Percentiles rank a stretch among this genome's conserved stretches.
Evolutionary conservation across 2,329 filamentous ascomycete species (phyloP).

Genomic region (Alternaria alternata): DNA sequence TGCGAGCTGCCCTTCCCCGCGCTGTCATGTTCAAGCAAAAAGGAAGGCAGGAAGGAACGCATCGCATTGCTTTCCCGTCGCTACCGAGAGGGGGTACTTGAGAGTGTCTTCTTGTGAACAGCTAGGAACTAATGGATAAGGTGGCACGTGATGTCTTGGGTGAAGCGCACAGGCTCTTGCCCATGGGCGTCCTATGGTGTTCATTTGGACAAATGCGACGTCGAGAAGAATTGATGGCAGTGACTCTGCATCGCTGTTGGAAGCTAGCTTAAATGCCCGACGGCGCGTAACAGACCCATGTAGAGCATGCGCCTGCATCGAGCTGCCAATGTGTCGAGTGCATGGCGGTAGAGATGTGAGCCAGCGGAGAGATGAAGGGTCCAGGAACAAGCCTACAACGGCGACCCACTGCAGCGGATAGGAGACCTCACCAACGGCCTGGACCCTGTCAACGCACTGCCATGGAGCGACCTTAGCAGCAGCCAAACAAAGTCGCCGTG

Average conservation of each 20-base stretch:
- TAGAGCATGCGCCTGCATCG: neutral
- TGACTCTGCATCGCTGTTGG: neutral
- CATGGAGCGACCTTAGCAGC: conserved; percentile 5
- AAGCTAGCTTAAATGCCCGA: neutral
- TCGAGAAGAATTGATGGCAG: neutral
- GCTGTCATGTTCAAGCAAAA: neutral
- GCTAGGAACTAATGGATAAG: neutral
- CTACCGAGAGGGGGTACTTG: neutral
- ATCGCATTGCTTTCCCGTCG: neutral
- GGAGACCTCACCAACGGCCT: conserved; percentile 1
- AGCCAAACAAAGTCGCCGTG: conserved; percentile 1
- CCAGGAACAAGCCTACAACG: conserved; percentile 12
- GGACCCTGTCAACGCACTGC: conserved; percentile 12
- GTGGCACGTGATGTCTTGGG: neutral
- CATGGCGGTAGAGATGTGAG: conserved; percentile 1
- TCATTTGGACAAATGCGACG: neutral
- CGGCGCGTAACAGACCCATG: neutral
- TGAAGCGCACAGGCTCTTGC: neutral
- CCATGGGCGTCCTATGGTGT: neutral
- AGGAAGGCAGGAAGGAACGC: conserved; percentile 2
- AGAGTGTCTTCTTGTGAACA: neutral
- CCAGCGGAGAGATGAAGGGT: conserved; percentile 10
- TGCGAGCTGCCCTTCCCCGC: conserved; percentile 10
- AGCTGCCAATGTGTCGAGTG: conserved; percentile 1
- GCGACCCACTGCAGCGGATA: conserved; percentile 11